phyloP scores from a whole-genome alignment of 2,329 filamentous ascomycete species.

The Mariannaea sp. region DNA sequence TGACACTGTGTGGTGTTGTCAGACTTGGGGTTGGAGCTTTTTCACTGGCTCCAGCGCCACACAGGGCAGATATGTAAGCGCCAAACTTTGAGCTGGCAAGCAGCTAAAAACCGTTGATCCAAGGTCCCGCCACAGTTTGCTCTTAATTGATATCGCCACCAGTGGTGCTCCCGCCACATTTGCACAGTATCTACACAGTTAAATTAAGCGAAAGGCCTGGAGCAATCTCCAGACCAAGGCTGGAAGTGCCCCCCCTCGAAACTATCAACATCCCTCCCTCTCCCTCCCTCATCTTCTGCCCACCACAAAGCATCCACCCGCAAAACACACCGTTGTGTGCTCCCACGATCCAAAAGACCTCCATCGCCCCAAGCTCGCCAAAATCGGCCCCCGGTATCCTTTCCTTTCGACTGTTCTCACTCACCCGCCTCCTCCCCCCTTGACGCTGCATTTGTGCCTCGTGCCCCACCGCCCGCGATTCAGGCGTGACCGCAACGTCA shows the following conservation, averaged over 20 bases:
- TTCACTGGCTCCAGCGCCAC: constrained; percentile 10
- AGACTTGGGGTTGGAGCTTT: constrained; percentile 2
- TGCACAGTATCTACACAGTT: constrained; percentile 15
- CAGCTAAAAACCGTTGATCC: constrained; percentile 3
- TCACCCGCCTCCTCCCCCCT: constrained; percentile 27
- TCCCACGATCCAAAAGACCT: constrained; percentile 9
- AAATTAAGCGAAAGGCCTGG: constrained; percentile 19
- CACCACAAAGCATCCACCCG: constrained; percentile 12
- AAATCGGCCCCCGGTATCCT: constrained; percentile 1
- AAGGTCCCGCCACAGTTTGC: constrained; percentile 16
- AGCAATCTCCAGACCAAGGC: constrained; percentile 28
- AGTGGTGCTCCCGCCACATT: constrained; percentile 25
- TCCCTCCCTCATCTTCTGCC: constrained; percentile 18
- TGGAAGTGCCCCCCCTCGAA: constrained; percentile 16
- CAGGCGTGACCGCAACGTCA: constrained; percentile 42
- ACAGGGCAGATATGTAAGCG: constrained; percentile 8
- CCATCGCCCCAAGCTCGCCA: not conserved
- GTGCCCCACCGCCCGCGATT: constrained; percentile 40
- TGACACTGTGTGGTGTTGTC: constrained; percentile 9
- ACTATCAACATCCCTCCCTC: constrained; percentile 17
- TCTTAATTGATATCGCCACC: constrained; percentile 14
- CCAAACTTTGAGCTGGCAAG: constrained; percentile 1
- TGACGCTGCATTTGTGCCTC: constrained; percentile 38
- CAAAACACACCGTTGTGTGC: constrained; percentile 9
- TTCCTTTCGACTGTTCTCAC: constrained; percentile 2